These are phyloP conservation scores for Chaetomidium leptoderma DNA, from an alignment of 495 filamentous ascomycete genomes.

Conservation along the genomic window DNA sequence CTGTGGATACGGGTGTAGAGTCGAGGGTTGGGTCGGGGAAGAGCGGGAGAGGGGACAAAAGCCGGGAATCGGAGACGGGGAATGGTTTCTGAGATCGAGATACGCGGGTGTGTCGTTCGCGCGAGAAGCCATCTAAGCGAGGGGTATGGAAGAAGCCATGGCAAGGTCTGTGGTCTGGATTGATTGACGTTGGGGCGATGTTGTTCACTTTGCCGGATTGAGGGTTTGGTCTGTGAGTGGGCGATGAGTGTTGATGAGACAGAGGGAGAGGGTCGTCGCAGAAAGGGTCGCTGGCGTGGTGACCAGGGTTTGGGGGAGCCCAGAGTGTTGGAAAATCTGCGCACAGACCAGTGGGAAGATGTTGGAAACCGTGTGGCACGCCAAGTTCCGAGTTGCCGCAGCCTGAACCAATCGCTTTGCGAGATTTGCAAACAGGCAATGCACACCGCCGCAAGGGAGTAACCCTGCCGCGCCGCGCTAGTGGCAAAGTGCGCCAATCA, in stretches of 20 bases:
- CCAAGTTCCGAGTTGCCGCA: background rate
- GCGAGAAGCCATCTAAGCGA: conserved; percentile 37
- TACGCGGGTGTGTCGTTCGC: conserved; percentile 20
- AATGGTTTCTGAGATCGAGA: conserved; percentile 16
- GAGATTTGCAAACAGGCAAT: background rate
- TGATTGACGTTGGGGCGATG: conserved; percentile 6
- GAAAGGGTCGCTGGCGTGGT: conserved; percentile 7
- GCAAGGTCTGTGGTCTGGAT: conserved; percentile 20
- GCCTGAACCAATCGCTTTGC: conserved; percentile 4
- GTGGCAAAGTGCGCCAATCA: conserved; percentile 9
- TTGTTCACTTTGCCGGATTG: background rate
- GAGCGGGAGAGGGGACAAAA: conserved; percentile 27
- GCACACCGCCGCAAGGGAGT: conserved; percentile 5
- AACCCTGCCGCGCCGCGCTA: background rate
- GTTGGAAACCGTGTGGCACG: conserved; percentile 18
- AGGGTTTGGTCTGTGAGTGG: background rate
- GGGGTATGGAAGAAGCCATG: conserved; percentile 24
- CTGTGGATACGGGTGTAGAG: conserved; percentile 1
- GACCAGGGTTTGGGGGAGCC: conserved; percentile 16
- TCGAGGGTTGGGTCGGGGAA: conserved; percentile 9
- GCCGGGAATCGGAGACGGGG: conserved; percentile 31
- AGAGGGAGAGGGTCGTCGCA: conserved; percentile 15
- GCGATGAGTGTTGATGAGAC: conserved; percentile 14
- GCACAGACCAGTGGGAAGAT: conserved; percentile 15
- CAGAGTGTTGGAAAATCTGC: conserved; percentile 21